Evolutionary conservation across 495 filamentous ascomycete genomes (phyloP), one percentile per base, ranked within the genome.

Genomic region (Neurospora sublineolata): DNA sequence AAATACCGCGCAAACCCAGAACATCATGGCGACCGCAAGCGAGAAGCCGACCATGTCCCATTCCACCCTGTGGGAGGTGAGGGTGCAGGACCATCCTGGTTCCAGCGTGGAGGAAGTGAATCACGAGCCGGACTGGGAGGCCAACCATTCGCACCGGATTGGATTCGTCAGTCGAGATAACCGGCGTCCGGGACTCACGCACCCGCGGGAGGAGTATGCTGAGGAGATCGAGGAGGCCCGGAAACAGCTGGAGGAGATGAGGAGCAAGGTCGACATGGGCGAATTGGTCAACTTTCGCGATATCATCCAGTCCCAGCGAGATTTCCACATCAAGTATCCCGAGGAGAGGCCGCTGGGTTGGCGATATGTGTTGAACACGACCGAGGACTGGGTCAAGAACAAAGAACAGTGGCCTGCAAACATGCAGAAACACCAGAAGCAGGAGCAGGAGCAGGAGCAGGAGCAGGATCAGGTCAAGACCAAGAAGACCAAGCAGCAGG

Each of bases 321-420:
- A 52, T 36, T 69, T 75, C 7, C 71, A 75, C 27, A 23, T 75
- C 10, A 64, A 67, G 11, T 67, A 75, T 37, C 73, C 71, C 9
- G 60, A 69, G n/a, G 69, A 75, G 30, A 67, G 73, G 6, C 70
- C 73, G 40, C 27, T 75, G 2, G 73, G 73, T 1, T 75, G 73
- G 73, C 68, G 73, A 7, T 75, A 75, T 20, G 73, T 75, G 36
- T 16, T 75, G 39, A 72, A 75, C 30, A 69, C 73, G 5, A 70
- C 73, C 3, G 73, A 75, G 58, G 71, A 75, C 6, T 75, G 71
- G 71, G 71, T 75, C 40, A 75, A 75, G 73, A 68, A 73, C 12
- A 20, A 68, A 33, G 27, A 75, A 33, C 46, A 41, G 27, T 75
- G 73, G 73, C 73, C 73, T 7, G 40, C 27, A 14, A 73, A 75